Evolutionary conservation across 2,329 filamentous ascomycete genomes (phyloP).

Genomic region (Stachybotrys echinatus): DNA sequence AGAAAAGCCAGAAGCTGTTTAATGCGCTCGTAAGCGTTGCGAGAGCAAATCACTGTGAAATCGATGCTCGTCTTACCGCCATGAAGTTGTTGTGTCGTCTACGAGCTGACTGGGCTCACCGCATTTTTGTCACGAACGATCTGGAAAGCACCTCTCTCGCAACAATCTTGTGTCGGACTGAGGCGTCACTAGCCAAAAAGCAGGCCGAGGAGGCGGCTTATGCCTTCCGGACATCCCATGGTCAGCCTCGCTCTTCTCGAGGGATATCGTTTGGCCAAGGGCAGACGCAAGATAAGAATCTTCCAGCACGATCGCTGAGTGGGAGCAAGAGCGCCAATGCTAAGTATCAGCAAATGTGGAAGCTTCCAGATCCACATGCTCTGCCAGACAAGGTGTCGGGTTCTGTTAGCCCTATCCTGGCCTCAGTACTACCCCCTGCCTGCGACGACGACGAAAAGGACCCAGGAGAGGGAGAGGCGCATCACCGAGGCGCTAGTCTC

Average conservation of each 20-base stretch:
- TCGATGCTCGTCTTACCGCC: conserved; percentile 66
- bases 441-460: conserved; percentile 6
- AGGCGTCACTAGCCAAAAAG: conserved; percentile 45
- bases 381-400: conserved; percentile 43
- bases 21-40: conserved; percentile 60
- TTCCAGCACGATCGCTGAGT: conserved; percentile 36
- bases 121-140: conserved; percentile 64
- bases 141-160: conserved; percentile 72
- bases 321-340: conserved; percentile 23
- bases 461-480: conserved; percentile 10
- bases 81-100: conserved; percentile 78
- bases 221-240: conserved; percentile 32
- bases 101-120: conserved; percentile 74
- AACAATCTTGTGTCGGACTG: conserved; percentile 62
- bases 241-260: conserved; percentile 34
- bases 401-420: conserved; percentile 45
- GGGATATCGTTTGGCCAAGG: conserved; percentile 48
- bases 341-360: conserved; percentile 51
- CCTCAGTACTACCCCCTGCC: conserved; percentile 26
- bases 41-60: conserved; percentile 52
- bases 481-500: conserved; percentile 26
- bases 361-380: conserved; percentile 49
- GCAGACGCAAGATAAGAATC: conserved; percentile 35
- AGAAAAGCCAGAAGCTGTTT: conserved; percentile 60
- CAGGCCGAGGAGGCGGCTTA: conserved; percentile 46